phyloP scores from a whole-genome alignment of 1,139 yeast species.

The Taphrina betulina region DNA sequence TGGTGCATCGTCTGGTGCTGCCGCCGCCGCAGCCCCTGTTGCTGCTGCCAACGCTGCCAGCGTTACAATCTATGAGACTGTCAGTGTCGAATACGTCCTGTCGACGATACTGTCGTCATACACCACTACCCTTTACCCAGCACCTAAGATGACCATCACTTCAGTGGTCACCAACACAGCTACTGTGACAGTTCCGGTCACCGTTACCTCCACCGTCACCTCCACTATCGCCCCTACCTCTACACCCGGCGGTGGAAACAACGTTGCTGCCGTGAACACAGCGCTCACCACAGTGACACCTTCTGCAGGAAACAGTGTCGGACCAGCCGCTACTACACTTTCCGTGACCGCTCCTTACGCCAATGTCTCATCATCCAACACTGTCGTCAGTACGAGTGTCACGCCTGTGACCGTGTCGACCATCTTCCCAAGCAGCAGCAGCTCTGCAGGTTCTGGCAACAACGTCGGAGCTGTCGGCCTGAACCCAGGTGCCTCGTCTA shows the following conservation, averaged over 20 bases:
- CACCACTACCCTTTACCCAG: constrained; percentile 27
- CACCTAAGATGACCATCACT: constrained; percentile 2
- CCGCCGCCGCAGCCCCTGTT: background rate
- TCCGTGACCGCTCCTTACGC: too few relatives aligned
- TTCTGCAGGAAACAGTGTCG: too few relatives aligned
- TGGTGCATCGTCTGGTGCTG: background rate
- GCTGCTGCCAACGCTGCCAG: constrained; percentile 4
- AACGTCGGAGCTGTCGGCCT: too few relatives aligned
- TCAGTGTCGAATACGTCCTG: constrained; percentile 7
- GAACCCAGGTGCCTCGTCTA: too few relatives aligned
- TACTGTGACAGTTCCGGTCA: constrained; percentile 27
- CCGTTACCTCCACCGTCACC: constrained; percentile 28
- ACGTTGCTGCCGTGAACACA: too few relatives aligned
- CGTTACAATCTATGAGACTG: constrained; percentile 3
- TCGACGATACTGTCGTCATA: constrained; percentile 2
- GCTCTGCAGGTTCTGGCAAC: too few relatives aligned
- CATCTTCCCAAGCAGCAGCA: too few relatives aligned
- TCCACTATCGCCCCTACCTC: constrained; percentile 22
- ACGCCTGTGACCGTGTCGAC: too few relatives aligned
- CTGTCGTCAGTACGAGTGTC: too few relatives aligned
- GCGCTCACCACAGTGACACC: too few relatives aligned
- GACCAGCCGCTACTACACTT: too few relatives aligned
- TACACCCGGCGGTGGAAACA: background rate
- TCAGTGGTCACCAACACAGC: constrained; percentile 16
- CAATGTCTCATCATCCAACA: too few relatives aligned